Conservation (phyloP, 2,329 filamentous ascomycete species). For the Ophiognomonia clavigignenti-juglandacearum region DNA sequence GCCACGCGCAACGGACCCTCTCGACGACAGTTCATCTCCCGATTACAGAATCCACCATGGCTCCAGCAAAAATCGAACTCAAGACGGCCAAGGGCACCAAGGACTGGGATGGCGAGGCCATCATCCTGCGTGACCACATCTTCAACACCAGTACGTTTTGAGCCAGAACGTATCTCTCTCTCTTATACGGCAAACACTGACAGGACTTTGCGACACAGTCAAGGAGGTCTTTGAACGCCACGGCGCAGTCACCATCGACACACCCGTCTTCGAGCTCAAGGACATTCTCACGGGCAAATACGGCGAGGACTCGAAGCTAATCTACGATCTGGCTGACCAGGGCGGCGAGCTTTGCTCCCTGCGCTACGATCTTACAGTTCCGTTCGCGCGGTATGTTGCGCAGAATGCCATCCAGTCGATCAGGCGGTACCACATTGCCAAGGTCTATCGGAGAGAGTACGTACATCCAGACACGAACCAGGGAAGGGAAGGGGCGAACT, state of each 20-base stretch:
- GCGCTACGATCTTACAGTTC: constrained; percentile 76
- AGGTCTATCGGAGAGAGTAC: constrained; percentile 46
- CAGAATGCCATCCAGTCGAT: constrained; percentile 84
- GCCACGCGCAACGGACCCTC: neutral
- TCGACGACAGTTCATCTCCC: neutral
- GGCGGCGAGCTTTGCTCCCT: constrained; percentile 78
- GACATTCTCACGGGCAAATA: constrained; percentile 52
- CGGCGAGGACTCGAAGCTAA: constrained; percentile 44
- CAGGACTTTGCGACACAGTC: constrained; percentile 53
- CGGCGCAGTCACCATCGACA: constrained; percentile 67
- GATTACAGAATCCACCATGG: constrained; percentile 4
- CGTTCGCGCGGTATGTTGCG: constrained; percentile 85
- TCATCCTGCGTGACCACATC: constrained; percentile 23
- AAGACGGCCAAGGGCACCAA: constrained; percentile 25
- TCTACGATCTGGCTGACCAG: constrained; percentile 80
- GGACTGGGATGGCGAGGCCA: constrained; percentile 22
- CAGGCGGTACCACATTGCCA: constrained; percentile 87
- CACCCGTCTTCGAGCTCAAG: constrained; percentile 70
- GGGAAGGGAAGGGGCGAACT: constrained; percentile 32
- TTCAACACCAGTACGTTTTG: constrained; percentile 19
- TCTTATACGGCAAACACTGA: neutral
- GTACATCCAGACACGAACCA: constrained; percentile 45
- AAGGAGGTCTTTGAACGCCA: constrained; percentile 66
- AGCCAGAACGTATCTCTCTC: neutral
- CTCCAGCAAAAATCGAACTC: constrained; percentile 16